These are phyloP conservation scores for Picochlorum sp. DNA, from an alignment of 139 green algal species.

Conservation along the genomic window DNA sequence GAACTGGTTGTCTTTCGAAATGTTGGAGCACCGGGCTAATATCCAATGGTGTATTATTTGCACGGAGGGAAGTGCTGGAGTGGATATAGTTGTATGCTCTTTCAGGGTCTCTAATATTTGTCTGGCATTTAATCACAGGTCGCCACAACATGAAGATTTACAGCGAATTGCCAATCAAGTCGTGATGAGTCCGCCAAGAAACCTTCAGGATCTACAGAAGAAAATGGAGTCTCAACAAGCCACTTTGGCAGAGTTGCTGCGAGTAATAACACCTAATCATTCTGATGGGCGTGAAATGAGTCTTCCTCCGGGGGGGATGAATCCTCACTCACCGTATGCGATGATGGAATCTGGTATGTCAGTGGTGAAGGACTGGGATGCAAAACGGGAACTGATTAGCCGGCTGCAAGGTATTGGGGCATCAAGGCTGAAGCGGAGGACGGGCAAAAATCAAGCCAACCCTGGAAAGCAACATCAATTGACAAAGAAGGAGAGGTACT, in stretches of 20 bases:
- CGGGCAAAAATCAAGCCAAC: not conserved
- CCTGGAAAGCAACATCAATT: not conserved
- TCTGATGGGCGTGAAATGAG: not conserved
- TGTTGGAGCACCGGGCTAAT: too few species aligned
- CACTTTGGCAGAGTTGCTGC: conserved; percentile 20
- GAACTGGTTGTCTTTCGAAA: not conserved
- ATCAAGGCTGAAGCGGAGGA: not conserved
- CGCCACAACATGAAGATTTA: conserved; percentile 22
- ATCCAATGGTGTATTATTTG: too few species aligned
- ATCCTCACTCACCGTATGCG: not conserved
- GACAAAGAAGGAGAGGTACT: conserved; percentile 12
- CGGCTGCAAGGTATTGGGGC: not conserved
- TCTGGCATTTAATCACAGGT: not conserved
- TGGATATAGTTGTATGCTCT: not conserved
- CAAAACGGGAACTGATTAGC: not conserved
- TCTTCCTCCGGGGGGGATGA: not conserved
- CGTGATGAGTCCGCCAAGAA: conserved; percentile 8
- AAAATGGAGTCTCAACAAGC: conserved; percentile 28
- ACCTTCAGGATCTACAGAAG: conserved; percentile 14
- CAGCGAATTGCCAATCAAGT: conserved; percentile 22
- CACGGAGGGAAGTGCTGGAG: too few species aligned
- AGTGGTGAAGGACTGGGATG: conserved; percentile 6
- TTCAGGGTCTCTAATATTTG: not conserved
- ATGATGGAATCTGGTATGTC: conserved; percentile 13
- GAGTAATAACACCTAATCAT: not conserved